Percentiles rank a stretch among this genome's conserved stretches.
phyloP scores from a whole-genome alignment of 2,329 filamentous ascomycete genomes.

The Hysterium pulicare region DNA sequence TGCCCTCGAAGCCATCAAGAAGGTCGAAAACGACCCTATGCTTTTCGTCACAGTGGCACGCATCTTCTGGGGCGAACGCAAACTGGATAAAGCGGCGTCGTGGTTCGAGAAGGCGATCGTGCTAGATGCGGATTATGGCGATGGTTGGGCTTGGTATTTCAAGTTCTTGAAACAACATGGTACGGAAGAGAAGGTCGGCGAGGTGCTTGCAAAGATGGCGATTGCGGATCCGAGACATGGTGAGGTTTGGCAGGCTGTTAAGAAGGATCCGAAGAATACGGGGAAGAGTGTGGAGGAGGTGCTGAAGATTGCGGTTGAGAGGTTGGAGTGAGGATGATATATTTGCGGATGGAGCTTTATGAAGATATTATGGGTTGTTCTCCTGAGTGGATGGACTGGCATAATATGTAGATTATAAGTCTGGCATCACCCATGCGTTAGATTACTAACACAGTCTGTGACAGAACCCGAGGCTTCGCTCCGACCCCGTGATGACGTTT shows the following conservation, averaged over 20 bases:
- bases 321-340: slow-evolving; percentile 41
- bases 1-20: slow-evolving; percentile 91
- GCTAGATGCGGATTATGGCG: slow-evolving; percentile 79
- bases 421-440: no score
- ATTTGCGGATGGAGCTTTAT: no score
- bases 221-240: slow-evolving; percentile 86
- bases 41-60: slow-evolving; percentile 89
- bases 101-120: slow-evolving; percentile 98
- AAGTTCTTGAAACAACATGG: slow-evolving; percentile 91
- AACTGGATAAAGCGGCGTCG: slow-evolving; percentile 86
- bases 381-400: no score
- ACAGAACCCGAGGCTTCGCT: no score
- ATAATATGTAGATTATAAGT: no score
- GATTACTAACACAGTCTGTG: no score
- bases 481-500: no score
- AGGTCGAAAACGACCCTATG: slow-evolving; percentile 86
- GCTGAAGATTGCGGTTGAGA: slow-evolving; percentile 69
- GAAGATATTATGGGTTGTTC: no score
- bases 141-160: slow-evolving; percentile 98
- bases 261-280: slow-evolving; percentile 82
- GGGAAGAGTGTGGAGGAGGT: slow-evolving; percentile 74
- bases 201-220: slow-evolving; percentile 77
- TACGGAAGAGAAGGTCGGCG: slow-evolving; percentile 84
- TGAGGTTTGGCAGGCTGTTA: slow-evolving; percentile 82
- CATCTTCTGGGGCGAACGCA: slow-evolving; percentile 93